These are phyloP conservation scores for Pleurotus giganteus DNA, from an alignment of 768 basidiomycete species.

Conservation along the genomic window DNA sequence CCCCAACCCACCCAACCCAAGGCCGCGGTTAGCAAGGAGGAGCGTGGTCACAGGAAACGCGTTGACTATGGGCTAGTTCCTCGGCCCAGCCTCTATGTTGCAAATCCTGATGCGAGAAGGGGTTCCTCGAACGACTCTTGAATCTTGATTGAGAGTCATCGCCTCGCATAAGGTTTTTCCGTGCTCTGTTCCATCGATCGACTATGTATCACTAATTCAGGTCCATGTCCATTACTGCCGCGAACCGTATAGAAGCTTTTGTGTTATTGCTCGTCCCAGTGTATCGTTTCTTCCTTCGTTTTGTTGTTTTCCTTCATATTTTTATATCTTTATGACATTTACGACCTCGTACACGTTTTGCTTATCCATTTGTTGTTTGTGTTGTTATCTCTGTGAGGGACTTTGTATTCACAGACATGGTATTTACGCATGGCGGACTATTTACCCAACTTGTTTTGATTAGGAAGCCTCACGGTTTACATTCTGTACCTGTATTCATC, in stretches of 20 bases:
- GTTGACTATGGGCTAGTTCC: constrained; percentile 68
- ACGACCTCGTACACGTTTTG: not conserved
- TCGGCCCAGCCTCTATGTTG: constrained; percentile 63
- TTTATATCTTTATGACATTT: constrained; percentile 6
- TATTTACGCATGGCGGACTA: not conserved
- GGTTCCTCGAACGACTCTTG: constrained; percentile 19
- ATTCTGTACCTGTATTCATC: not conserved
- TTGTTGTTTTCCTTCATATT: not conserved
- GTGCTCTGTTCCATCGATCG: constrained; percentile 3
- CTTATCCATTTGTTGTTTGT: not conserved
- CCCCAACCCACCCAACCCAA: constrained; percentile 26
- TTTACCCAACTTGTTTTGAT: not conserved
- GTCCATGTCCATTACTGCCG: not conserved
- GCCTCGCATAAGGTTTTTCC: too few relatives aligned
- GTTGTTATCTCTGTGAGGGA: not conserved
- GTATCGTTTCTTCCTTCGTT: not conserved
- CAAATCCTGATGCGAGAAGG: constrained; percentile 59
- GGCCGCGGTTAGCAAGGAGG: constrained; percentile 35
- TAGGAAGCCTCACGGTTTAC: not conserved
- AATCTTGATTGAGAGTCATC: too few relatives aligned
- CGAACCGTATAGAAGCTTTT: not conserved
- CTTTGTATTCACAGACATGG: not conserved
- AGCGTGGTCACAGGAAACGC: constrained; percentile 26
- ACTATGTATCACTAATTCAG: not conserved
- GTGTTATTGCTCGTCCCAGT: not conserved